Percentiles rank a stretch among this genome's conserved stretches.
phyloP scores from a whole-genome alignment of 805 yeast genomes.

The Ogataea neopini region DNA sequence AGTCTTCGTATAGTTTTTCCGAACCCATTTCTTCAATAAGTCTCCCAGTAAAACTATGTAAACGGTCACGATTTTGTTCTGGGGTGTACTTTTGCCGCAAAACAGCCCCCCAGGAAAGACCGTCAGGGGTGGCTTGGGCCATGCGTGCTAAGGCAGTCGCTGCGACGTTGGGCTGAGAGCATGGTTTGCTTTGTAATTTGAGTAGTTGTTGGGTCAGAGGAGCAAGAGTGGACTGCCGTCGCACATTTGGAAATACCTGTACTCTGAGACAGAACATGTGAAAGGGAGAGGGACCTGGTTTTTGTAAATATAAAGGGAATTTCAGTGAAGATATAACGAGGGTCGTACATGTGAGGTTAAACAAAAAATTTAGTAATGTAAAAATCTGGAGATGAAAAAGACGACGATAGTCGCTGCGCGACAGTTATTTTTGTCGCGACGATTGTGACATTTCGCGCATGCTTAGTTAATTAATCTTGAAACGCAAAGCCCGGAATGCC shows the following conservation, averaged over 20 bases:
- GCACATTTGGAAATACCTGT: background rate
- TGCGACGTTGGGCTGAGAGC: background rate
- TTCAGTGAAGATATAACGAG: too few relatives aligned
- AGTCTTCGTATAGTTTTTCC: background rate
- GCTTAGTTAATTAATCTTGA: background rate
- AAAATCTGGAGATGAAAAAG: background rate
- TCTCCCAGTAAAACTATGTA: background rate
- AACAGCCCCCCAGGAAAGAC: slow-evolving; percentile 6
- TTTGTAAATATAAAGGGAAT: background rate
- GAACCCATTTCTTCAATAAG: background rate
- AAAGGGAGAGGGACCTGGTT: background rate
- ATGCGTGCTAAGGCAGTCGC: background rate
- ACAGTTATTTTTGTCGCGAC: too few relatives aligned
- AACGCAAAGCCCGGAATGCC: background rate
- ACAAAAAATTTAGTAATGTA: too few relatives aligned
- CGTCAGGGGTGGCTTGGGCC: background rate
- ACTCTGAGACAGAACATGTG: too few relatives aligned
- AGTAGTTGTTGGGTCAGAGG: background rate
- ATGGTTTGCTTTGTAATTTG: background rate
- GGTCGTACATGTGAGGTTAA: too few relatives aligned
- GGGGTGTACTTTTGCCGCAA: background rate
- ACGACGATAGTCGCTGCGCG: background rate
- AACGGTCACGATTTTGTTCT: slow-evolving; percentile 2
- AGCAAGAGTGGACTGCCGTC: background rate
- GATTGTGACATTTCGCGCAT: too few relatives aligned